Base-by-base conservation (phyloP, 805 yeast species). In the Candida mattraensis region DNA sequence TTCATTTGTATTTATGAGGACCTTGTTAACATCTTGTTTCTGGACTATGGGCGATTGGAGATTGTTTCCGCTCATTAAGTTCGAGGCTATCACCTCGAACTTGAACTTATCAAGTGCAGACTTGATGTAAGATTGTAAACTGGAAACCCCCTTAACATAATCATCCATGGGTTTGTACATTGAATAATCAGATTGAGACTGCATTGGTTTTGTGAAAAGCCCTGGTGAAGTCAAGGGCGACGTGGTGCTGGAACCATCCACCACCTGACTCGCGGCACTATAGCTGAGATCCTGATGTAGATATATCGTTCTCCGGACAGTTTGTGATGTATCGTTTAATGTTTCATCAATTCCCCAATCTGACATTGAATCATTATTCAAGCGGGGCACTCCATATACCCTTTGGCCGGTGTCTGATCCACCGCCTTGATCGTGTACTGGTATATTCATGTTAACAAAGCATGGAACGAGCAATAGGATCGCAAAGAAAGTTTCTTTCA, bases 321-420 rank as follows among this genome's bases (percentile, higher is more conserved):
- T 19, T 17, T 17, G 29, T 28, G 38, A 17, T 25, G 36, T 18
- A 11, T 33, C 29, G 19, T 35, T 21, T 7, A 25, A 14, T n/a
- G 35, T 28, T 24, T 49, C 54, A 15, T 49, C 54, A n/a, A 49
- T 39, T 10, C 54, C 54, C 54, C 54, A 49, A 33, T 49, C 54
- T 5, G 47, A 39, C 14, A 47, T 22, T n/a, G 35, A 14, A 14
- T 37, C 36, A 13, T 30, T 20, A 13, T 31, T 18, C 21, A 31
- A 19, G 31, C 39, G 21, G n/a, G 24, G 18, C 23, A 21, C 14
- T 15, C 18, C n/a, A n/a, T n/a, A n/a, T n/a, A n/a, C n/a, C n/a
- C n/a, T n/a, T n/a, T n/a, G n/a, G n/a, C n/a, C n/a, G n/a, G n/a
- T n/a, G n/a, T n/a, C n/a, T n/a, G n/a, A n/a, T n/a, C n/a, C n/a